Base-by-base conservation (phyloP, 1,284 basidiomycete species). In the Exsudoporus floridanus region DNA sequence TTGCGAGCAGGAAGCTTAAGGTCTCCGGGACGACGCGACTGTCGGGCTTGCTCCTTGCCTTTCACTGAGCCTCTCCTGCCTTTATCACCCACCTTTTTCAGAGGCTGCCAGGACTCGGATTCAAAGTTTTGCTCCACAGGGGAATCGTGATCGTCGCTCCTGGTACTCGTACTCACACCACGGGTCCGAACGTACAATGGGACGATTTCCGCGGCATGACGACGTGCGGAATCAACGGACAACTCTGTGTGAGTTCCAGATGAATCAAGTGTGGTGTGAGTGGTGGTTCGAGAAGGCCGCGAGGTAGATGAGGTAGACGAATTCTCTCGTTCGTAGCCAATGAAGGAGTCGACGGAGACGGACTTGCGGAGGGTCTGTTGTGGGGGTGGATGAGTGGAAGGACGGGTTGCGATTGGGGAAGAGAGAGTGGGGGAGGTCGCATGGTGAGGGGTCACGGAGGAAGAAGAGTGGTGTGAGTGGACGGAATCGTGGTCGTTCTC, bases 291-390 rank as follows among this genome's bases (percentile, higher is more conserved):
- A 58, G 67, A 71, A 21, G 74, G 67, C 8, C 76, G 73, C 34
- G 74, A 67, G 28, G 62, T 53, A 21, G 57, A 56, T 28, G 67
- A 56, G 53, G 69, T 61, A 45, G 72, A 57, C 36, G 69, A 55
- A 36, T 57, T 53, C 44, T 76, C 73, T 53, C 72, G 77, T 54
- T 72, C 74, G 62, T 77, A 73, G 40, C 71, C 72, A 44, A 80
- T 77, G 66, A 89, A 85, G 9, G 88, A 90, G 67, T 90, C 88
- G 54, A 83, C 85, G 23, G 88, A 90, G 55, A 86, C 70, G 23
- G 86, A 86, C 71, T 89, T 89, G 59, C 84, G 77, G 48, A 88
- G 77, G 55, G 63, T 71, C 46, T 60, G 65, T 36, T 67, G 70
- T 14, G 44, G 48, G n/a, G 52, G 35, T 5, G 43, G 50, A 57